These are phyloP conservation scores for Trichomonas vaginalis DNA, from an alignment of 208 protist species.

Conservation along the genomic window DNA sequence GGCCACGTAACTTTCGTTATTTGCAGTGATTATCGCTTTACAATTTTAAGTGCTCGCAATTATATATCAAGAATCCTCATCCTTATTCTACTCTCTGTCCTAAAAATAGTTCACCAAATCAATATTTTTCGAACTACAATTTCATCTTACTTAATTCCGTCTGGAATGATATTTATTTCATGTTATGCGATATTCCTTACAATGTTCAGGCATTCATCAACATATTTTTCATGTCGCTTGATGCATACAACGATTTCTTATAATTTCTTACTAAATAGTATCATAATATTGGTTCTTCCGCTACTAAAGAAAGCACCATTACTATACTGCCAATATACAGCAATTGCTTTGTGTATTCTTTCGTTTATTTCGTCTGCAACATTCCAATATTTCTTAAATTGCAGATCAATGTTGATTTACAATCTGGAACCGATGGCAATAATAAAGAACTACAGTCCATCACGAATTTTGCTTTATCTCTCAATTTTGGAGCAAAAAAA, in stretches of 20 bases:
- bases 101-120: background rate
- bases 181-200: background rate
- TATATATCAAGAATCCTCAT: background rate
- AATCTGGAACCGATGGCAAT: background rate
- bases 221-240: background rate
- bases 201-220: background rate
- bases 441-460: background rate
- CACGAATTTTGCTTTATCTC: background rate
- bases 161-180: background rate
- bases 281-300: background rate
- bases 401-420: background rate
- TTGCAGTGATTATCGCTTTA: background rate
- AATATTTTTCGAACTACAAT: background rate
- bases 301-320: background rate
- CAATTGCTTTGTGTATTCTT: background rate
- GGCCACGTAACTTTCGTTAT: background rate
- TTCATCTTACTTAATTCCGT: background rate
- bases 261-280: background rate
- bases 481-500: background rate
- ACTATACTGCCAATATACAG: background rate
- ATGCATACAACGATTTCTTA: background rate
- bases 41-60: background rate
- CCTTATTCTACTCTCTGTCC: background rate
- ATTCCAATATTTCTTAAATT: background rate
- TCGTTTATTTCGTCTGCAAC: background rate